These are phyloP conservation scores for Phanerochaete carnosa DNA, from an alignment of 768 basidiomycete species.

Conservation along the genomic window DNA sequence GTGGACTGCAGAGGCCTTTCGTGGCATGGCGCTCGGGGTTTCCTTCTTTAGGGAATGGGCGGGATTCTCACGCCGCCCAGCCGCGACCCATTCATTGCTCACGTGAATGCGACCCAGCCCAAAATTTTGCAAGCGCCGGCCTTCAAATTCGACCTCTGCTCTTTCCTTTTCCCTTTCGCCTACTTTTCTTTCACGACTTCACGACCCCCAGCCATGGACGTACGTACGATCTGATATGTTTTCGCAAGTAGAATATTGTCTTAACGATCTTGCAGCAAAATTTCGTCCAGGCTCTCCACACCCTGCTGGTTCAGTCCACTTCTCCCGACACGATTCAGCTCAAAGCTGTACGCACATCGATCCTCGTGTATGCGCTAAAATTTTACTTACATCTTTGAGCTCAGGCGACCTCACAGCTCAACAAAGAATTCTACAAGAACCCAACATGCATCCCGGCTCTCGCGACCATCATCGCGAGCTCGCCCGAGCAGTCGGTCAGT, in stretches of 20 bases:
- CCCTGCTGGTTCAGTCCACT: slow-evolving; percentile 80
- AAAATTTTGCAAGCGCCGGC: slow-evolving; percentile 22
- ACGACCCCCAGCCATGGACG: slow-evolving; percentile 14
- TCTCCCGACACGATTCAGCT: slow-evolving; percentile 86
- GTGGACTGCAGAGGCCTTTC: not conserved
- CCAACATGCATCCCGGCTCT: slow-evolving; percentile 89
- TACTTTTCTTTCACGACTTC: slow-evolving; percentile 10
- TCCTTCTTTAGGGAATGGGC: not conserved
- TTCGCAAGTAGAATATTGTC: slow-evolving; percentile 4
- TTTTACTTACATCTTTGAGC: not conserved
- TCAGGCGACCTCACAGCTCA: slow-evolving; percentile 88
- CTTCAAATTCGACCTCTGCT: slow-evolving; percentile 3
- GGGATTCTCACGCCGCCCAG: too few species aligned
- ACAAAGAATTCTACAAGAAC: slow-evolving; percentile 90
- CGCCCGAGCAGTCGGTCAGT: slow-evolving; percentile 81
- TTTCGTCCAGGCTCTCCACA: slow-evolving; percentile 80
- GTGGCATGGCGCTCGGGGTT: not conserved
- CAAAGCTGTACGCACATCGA: slow-evolving; percentile 68
- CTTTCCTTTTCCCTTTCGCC: slow-evolving; percentile 5
- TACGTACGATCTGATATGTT: slow-evolving; percentile 2
- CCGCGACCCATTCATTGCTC: too few species aligned
- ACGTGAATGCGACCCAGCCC: slow-evolving; percentile 12
- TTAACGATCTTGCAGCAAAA: slow-evolving; percentile 41
- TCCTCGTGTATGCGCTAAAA: slow-evolving; percentile 13
- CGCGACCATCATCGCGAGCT: slow-evolving; percentile 79